phyloP scores from a whole-genome alignment of 306 rosid genomes.

The Vigna angularis region DNA sequence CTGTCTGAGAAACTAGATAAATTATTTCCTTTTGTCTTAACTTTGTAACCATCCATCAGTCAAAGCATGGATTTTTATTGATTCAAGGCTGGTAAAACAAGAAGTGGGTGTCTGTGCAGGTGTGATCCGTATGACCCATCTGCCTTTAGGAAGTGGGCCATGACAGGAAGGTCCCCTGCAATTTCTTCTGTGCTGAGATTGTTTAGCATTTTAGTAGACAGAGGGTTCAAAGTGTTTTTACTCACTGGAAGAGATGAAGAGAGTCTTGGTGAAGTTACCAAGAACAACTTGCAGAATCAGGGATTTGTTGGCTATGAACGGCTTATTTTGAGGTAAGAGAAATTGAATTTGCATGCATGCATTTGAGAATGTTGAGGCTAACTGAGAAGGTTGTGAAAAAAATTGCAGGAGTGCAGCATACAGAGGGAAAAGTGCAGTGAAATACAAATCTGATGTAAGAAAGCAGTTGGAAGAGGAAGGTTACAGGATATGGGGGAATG shows the following conservation, averaged over 20 bases:
- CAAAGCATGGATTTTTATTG: no score
- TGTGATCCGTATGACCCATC: constrained; percentile 85
- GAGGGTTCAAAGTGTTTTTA: constrained; percentile 66
- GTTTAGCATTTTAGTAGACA: constrained; percentile 53
- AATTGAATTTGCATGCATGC: no score
- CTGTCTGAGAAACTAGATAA: background rate
- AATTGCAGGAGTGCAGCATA: constrained; percentile 52
- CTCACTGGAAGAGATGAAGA: constrained; percentile 82
- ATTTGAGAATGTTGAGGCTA: background rate
- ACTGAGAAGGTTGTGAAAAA: background rate
- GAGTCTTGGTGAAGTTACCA: constrained; percentile 63
- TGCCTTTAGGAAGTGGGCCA: constrained; percentile 79
- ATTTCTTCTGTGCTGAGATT: constrained; percentile 53
- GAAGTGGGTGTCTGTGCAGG: constrained; percentile 40
- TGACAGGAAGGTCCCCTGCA: constrained; percentile 70
- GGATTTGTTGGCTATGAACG: constrained; percentile 72
- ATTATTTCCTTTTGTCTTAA: background rate
- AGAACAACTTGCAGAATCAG: constrained; percentile 67
- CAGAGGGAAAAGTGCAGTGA: constrained; percentile 67
- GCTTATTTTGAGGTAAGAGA: constrained; percentile 75
- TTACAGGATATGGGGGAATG: constrained; percentile 83
- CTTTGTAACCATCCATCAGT: no score
- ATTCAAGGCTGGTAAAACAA: no score
- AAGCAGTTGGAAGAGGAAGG: constrained; percentile 65
- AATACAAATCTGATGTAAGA: constrained; percentile 65